A percentile compares a stretch with the other conserved stretches of the same genome.
Evolutionary conservation across 495 filamentous ascomycete species (phyloP).

Genomic region (Lophiotrema nucula): DNA sequence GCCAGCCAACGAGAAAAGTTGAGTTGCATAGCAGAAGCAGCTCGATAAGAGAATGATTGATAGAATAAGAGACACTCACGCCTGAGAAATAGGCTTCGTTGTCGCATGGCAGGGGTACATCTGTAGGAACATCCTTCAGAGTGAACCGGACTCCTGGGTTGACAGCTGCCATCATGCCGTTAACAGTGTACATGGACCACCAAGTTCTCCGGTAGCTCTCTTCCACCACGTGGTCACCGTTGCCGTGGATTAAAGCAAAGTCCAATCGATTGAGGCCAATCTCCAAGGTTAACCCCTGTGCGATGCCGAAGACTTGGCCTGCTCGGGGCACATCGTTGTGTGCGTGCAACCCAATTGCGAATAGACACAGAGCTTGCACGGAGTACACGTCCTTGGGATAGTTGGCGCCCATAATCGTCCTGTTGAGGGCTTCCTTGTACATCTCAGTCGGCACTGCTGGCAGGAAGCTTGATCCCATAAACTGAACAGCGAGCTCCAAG

Average conservation of each 20-base stretch:
- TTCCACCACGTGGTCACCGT: constrained; percentile 55
- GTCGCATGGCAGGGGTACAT: constrained; percentile 67
- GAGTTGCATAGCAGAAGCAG: too few relatives aligned
- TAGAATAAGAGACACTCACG: constrained; percentile 15
- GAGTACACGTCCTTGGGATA: constrained; percentile 61
- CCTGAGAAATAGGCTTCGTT: constrained; percentile 59
- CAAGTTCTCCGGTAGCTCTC: constrained; percentile 84
- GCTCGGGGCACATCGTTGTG: constrained; percentile 66
- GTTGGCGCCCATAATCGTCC: constrained; percentile 47
- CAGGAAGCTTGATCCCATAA: constrained; percentile 65
- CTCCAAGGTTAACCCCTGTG: constrained; percentile 69
- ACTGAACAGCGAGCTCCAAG: constrained; percentile 64
- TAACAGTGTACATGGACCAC: constrained; percentile 87
- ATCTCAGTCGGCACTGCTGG: constrained; percentile 48
- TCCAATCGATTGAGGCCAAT: constrained; percentile 66
- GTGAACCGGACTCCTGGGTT: constrained; percentile 38
- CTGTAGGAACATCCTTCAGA: constrained; percentile 40
- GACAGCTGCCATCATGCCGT: constrained; percentile 54
- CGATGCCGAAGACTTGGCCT: constrained; percentile 62
- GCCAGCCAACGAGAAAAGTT: background rate
- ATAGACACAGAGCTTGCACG: constrained; percentile 74
- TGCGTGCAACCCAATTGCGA: constrained; percentile 76
- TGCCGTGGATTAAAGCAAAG: constrained; percentile 50
- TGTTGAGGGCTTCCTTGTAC: constrained; percentile 58
- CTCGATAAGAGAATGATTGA: background rate